Percentiles rank a stretch among this genome's conserved stretches.
These are phyloP conservation scores for Diaporthe destruens DNA, from an alignment of 2,329 filamentous ascomycete genomes.

Conservation along the genomic window DNA sequence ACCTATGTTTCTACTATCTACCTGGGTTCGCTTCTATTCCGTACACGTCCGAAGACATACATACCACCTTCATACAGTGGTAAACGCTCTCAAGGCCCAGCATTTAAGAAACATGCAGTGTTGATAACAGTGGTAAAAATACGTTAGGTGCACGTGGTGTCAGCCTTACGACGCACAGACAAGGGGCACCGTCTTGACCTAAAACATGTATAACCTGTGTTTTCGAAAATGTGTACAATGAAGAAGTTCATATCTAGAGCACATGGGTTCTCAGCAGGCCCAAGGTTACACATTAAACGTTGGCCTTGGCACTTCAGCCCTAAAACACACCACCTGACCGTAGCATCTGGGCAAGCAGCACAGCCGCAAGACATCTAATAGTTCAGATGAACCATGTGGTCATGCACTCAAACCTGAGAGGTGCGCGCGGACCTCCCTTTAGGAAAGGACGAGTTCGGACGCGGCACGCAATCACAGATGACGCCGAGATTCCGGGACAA, in stretches of 20 bases:
- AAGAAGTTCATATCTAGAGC: not conserved
- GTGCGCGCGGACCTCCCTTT: conserved; percentile 13
- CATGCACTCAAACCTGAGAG: not conserved
- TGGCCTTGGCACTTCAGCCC: conserved; percentile 7
- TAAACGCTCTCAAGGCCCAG: no score
- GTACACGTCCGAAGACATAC: no score
- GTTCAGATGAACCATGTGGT: not conserved
- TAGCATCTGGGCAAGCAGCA: not conserved
- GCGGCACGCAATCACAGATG: conserved; percentile 5
- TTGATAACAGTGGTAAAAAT: no score
- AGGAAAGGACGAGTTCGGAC: not conserved
- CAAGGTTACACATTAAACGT: not conserved
- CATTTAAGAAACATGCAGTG: no score
- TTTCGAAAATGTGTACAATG: no score
- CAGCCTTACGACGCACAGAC: no score
- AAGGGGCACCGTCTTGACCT: no score
- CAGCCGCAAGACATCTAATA: conserved; percentile 1
- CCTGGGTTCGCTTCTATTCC: no score
- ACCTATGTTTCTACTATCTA: not conserved
- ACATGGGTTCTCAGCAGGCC: not conserved
- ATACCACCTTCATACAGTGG: no score
- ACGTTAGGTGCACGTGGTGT: no score
- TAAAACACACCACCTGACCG: not conserved
- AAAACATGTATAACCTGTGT: accelerated
- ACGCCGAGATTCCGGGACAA: not conserved